Base-by-base conservation (phyloP, 306 rosid species). In the Senna siamea region DNA sequence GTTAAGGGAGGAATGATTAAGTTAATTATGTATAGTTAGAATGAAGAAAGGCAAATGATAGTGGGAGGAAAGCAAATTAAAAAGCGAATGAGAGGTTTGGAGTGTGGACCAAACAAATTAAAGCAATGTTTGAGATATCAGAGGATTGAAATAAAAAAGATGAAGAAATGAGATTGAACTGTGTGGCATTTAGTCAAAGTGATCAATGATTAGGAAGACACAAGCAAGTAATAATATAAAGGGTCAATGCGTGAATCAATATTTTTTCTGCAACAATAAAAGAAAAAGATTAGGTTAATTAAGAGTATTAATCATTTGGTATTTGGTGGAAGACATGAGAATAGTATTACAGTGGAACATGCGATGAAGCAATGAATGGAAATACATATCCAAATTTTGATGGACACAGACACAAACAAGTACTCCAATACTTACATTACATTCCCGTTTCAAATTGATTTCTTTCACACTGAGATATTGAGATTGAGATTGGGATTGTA, bases 231-330 rank as follows among this genome's bases (percentile, higher is more conserved):
- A 20, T 23, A 22, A 4, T 10, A 5, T 5, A 55, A 22, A 26
- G 62, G 38, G 62, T 56, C 62, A 26, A 28, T 28, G 62, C 38
- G 5, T 19, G 58, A 52, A 50, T 50, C 55, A n/a, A n/a, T n/a
- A n/a, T n/a, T n/a, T n/a, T n/a, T n/a, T n/a, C n/a, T n/a, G n/a
- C n/a, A n/a, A n/a, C n/a, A n/a, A n/a, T n/a, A n/a, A n/a, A n/a
- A n/a, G n/a, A n/a, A 50, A 26, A 26, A 26, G 30, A 26, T 26
- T 26, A 26, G 30, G 30, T 26, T 26, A 26, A 26, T 26, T 26
- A 26, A 26, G 20, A 17, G n/a, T 17, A 50, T n/a, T 50, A 17
- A 50, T n/a, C 22, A 50, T 50, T 43, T 10, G 44, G 2, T 44
- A 44, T 44, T 44, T 44, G 22, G 55, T 5, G 52, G 52, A 47